A percentile compares a stretch with the other conserved stretches of the same genome.
These are phyloP conservation scores for Pouteria campechiana DNA, from an alignment of 179 eudicot species.

Conservation along the genomic window DNA sequence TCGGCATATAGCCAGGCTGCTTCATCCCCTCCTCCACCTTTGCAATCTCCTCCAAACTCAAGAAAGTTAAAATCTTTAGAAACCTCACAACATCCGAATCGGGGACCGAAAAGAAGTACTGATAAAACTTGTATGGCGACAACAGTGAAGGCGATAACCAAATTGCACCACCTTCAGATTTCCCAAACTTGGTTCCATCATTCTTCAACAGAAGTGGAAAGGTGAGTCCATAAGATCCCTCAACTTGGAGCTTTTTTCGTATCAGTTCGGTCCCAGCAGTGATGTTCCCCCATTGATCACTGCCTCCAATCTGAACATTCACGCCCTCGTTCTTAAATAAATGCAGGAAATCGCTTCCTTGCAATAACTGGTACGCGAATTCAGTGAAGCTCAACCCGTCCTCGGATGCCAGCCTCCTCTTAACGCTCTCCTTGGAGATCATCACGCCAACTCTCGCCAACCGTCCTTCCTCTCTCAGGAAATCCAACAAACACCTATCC, in stretches of 20 bases:
- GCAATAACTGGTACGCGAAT: slow-evolving; percentile 75
- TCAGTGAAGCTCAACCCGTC: slow-evolving; percentile 85
- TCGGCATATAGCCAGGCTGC: slow-evolving; percentile 37
- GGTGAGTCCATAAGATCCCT: slow-evolving; percentile 64
- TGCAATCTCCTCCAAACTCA: slow-evolving; percentile 51
- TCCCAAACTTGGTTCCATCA: slow-evolving; percentile 81
- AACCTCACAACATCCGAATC: slow-evolving; percentile 66
- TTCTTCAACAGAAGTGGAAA: slow-evolving; percentile 77
- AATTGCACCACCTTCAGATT: slow-evolving; percentile 80
- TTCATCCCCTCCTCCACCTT: slow-evolving; percentile 48
- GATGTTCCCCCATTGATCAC: slow-evolving; percentile 96
- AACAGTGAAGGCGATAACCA: slow-evolving; percentile 65
- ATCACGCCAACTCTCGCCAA: slow-evolving; percentile 77
- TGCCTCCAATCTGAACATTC: slow-evolving; percentile 74
- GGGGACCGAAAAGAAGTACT: slow-evolving; percentile 66
- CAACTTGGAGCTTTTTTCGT: slow-evolving; percentile 40
- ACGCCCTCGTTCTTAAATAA: slow-evolving; percentile 44
- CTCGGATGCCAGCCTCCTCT: slow-evolving; percentile 56
- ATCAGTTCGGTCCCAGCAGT: slow-evolving; percentile 86
- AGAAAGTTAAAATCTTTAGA: slow-evolving; percentile 61
- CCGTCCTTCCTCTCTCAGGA: slow-evolving; percentile 50
- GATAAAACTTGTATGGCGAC: slow-evolving; percentile 81
- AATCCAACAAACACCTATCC: slow-evolving; percentile 60
- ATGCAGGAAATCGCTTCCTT: slow-evolving; percentile 73
- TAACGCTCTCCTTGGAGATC: slow-evolving; percentile 84